These are phyloP conservation scores for Candida ulmi DNA, from an alignment of 805 yeast species.

Conservation along the genomic window DNA sequence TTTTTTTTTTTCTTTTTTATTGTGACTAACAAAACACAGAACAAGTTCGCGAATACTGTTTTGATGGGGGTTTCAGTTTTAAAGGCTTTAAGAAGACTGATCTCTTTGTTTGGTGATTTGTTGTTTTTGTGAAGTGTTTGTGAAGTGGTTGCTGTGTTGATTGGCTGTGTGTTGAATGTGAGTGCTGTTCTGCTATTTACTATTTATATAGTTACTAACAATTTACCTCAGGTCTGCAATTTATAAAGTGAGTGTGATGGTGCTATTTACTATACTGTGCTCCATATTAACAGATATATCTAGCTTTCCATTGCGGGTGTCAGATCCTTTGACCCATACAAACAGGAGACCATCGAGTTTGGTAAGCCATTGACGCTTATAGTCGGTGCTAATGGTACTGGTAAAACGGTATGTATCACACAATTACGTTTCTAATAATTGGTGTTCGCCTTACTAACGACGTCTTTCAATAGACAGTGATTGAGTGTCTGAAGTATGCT, in stretches of 20 bases:
- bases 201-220: background rate
- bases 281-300: background rate
- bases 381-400: constrained; percentile 95
- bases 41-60: background rate
- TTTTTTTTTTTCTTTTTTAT: background rate
- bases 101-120: too few relatives aligned
- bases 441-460: background rate
- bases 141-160: too few relatives aligned
- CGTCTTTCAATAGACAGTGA: constrained; percentile 48
- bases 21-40: constrained; percentile 1
- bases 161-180: too few relatives aligned
- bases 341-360: constrained; percentile 81
- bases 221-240: constrained; percentile 17
- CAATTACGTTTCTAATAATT: too few relatives aligned
- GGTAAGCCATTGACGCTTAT: constrained; percentile 87
- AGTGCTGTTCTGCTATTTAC: background rate
- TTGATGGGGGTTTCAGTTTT: too few relatives aligned
- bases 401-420: constrained; percentile 56
- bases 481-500: constrained; percentile 88
- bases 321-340: constrained; percentile 84
- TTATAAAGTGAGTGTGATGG: constrained; percentile 13
- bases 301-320: constrained; percentile 78
- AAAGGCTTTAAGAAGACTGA: too few relatives aligned
- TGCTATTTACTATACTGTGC: background rate
- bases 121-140: too few relatives aligned